These are phyloP conservation scores for Monilinia laxa DNA, from an alignment of 2,329 filamentous ascomycete species.

Conservation along the genomic window DNA sequence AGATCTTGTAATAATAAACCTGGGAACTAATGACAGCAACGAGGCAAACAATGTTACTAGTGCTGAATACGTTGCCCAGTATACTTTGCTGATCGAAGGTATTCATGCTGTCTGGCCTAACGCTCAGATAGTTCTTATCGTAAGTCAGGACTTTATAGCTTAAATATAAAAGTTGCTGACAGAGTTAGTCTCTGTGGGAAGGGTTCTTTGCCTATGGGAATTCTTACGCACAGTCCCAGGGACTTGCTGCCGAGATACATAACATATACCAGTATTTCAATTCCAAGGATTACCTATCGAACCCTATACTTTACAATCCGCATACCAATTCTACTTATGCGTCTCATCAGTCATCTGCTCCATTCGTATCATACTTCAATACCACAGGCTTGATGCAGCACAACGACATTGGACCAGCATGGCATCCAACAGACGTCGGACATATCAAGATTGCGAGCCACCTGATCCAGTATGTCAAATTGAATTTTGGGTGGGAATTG, in stretches of 20 bases:
- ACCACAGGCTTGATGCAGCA: conserved; percentile 60
- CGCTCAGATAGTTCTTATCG: conserved; percentile 47
- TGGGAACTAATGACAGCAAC: conserved; percentile 51
- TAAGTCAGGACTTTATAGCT: conserved; percentile 47
- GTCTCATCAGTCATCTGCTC: conserved; percentile 36
- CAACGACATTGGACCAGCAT: conserved; percentile 59
- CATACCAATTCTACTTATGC: conserved; percentile 43
- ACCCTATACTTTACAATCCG: conserved; percentile 45
- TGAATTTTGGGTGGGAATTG: conserved; percentile 57
- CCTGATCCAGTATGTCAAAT: conserved; percentile 55
- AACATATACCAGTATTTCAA: conserved; percentile 54
- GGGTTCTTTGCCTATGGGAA: conserved; percentile 53
- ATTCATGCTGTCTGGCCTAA: conserved; percentile 49
- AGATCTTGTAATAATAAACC: conserved; percentile 49
- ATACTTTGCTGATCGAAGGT: conserved; percentile 48
- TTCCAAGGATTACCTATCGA: conserved; percentile 45
- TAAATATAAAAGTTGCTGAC: conserved; percentile 20
- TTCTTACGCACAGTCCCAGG: conserved; percentile 48
- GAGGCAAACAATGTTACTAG: conserved; percentile 44
- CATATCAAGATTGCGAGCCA: conserved; percentile 62
- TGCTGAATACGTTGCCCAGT: conserved; percentile 44
- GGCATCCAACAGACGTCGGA: conserved; percentile 60
- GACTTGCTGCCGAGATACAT: conserved; percentile 52
- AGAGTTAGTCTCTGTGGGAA: conserved; percentile 51
- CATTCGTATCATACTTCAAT: conserved; percentile 61